Evolutionary conservation across 805 yeast genomes (phyloP).

Genomic region (Wickerhamiella azymoides): DNA sequence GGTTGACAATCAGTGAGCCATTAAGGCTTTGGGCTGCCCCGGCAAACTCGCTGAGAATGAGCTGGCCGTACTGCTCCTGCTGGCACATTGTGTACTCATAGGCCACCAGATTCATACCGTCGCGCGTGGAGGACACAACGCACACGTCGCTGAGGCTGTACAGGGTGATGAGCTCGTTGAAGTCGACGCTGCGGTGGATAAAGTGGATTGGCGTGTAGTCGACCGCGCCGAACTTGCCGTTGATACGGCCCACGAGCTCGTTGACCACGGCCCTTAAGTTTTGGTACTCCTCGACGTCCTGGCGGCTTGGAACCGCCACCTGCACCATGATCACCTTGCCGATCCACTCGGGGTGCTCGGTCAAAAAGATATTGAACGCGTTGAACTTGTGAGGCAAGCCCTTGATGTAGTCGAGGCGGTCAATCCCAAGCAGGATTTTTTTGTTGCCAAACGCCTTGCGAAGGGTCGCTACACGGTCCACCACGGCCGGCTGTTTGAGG

Average conservation of each 20-base stretch:
- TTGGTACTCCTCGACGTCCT: slow-evolving; percentile 97
- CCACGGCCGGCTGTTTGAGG: slow-evolving; percentile 46
- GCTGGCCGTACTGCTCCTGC: slow-evolving; percentile 66
- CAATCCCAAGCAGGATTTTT: slow-evolving; percentile 91
- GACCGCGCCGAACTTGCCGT: slow-evolving; percentile 90
- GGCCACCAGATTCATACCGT: slow-evolving; percentile 95
- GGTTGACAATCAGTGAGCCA: slow-evolving; percentile 88
- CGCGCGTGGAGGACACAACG: slow-evolving; percentile 85
- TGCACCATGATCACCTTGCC: slow-evolving; percentile 93
- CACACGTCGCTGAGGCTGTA: slow-evolving; percentile 83
- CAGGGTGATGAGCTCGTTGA: slow-evolving; percentile 80
- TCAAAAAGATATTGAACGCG: slow-evolving; percentile 84
- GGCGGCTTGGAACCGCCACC: slow-evolving; percentile 94
- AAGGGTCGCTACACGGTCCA: slow-evolving; percentile 49
- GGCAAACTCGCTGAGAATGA: slow-evolving; percentile 86
- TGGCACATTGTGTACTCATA: slow-evolving; percentile 97
- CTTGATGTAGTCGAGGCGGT: slow-evolving; percentile 88
- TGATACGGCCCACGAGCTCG: slow-evolving; percentile 90
- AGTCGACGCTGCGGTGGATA: slow-evolving; percentile 82
- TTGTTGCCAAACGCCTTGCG: slow-evolving; percentile 55
- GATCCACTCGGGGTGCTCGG: slow-evolving; percentile 94
- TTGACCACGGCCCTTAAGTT: slow-evolving; percentile 85
- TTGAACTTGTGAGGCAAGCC: slow-evolving; percentile 97
- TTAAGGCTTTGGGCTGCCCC: slow-evolving; percentile 98
- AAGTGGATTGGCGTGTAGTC: slow-evolving; percentile 97